Conservation (phyloP, 495 filamentous ascomycete species). For the Beverwykella pulmonaria region DNA sequence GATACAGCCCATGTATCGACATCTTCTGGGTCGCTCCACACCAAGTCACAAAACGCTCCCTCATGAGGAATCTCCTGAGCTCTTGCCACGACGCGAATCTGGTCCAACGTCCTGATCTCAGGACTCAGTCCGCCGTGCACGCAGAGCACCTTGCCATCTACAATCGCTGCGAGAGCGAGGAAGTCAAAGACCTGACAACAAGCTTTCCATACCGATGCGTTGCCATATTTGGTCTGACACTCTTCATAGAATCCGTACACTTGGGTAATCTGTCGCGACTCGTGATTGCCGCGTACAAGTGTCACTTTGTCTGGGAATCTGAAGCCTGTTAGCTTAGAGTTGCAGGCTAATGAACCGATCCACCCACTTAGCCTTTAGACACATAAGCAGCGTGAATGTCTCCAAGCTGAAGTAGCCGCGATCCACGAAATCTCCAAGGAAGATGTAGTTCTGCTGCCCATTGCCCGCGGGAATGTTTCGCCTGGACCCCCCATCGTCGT, state of each 20-base stretch:
- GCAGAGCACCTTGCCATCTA: conserved; percentile 94
- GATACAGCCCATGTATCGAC: conserved; percentile 98
- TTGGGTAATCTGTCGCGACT: conserved; percentile 96
- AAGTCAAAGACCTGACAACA: conserved; percentile 99
- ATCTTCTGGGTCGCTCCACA: conserved; percentile 98
- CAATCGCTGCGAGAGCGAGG: conserved; percentile 90
- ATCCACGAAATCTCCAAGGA: conserved; percentile 96
- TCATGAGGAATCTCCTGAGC: conserved; percentile 98
- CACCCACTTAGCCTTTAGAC: conserved; percentile 87
- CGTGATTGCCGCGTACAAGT: conserved; percentile 94
- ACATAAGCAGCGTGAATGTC: conserved; percentile 93
- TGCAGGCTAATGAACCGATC: not conserved
- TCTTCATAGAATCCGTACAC: conserved; percentile 99
- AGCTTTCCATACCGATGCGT: conserved; percentile 97
- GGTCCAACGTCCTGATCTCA: conserved; percentile 94
- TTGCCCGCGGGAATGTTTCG: conserved; percentile 40
- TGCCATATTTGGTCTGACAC: conserved; percentile 96
- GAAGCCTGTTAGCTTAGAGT: conserved; percentile 17
- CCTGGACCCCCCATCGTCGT: conserved; percentile 30
- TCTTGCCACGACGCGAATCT: conserved; percentile 94
- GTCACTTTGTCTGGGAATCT: conserved; percentile 96
- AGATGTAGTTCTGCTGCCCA: conserved; percentile 85
- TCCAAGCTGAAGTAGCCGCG: conserved; percentile 97
- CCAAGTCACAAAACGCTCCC: conserved; percentile 95
- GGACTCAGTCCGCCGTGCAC: conserved; percentile 96